phyloP scores from a whole-genome alignment of 768 basidiomycete genomes.

The Tylopilus vinaceipallidus region DNA sequence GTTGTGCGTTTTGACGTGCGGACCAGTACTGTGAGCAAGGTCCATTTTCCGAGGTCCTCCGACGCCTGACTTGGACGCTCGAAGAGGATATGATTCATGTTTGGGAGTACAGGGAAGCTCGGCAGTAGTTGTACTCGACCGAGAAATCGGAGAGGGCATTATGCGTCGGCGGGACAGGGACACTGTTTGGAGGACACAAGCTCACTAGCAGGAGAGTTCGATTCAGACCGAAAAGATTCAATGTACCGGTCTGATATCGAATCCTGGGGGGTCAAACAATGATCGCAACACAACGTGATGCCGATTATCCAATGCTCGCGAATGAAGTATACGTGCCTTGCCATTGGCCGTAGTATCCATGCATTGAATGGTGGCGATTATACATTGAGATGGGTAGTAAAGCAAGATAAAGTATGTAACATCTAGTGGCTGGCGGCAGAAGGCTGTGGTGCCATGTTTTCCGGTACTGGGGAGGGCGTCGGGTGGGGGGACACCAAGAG shows the following conservation, averaged over 20 bases:
- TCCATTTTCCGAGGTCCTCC: slow-evolving; percentile 23
- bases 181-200: too few relatives aligned
- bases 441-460: slow-evolving; percentile 51
- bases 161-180: slow-evolving; percentile 12
- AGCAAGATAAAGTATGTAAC: slow-evolving; percentile 31
- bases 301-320: not conserved
- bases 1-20: not conserved
- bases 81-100: slow-evolving; percentile 1
- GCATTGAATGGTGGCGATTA: slow-evolving; percentile 37
- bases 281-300: not conserved
- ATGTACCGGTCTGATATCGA: slow-evolving; percentile 15
- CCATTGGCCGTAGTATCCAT: slow-evolving; percentile 26
- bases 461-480: slow-evolving; percentile 43
- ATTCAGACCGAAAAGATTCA: slow-evolving; percentile 9
- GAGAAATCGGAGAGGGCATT: slow-evolving; percentile 14
- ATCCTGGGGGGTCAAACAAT: not conserved
- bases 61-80: slow-evolving; percentile 11
- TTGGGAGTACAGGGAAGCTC: not conserved
- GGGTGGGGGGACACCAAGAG: slow-evolving; percentile 2
- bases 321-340: slow-evolving; percentile 22
- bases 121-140: slow-evolving; percentile 4
- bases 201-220: not conserved
- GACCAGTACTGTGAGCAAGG: not conserved
- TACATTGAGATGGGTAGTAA: slow-evolving; percentile 37
- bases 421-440: slow-evolving; percentile 52